Base-by-base conservation (phyloP, 805 yeast genomes). In the Yamadazyma scolyti region DNA sequence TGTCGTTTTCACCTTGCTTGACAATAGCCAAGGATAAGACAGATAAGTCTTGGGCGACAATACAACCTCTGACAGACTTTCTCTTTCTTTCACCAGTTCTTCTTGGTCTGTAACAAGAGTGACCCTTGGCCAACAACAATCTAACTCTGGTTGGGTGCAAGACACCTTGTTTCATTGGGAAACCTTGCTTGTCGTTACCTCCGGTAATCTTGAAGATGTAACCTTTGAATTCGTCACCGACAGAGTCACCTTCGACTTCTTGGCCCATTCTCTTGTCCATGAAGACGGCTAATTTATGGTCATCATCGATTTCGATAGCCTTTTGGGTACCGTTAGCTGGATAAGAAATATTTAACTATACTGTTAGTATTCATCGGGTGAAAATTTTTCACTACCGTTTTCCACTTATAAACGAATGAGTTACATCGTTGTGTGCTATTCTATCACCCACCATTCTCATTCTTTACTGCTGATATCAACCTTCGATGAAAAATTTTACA, bases 141-240 rank as follows among this genome's bases (percentile, higher is more conserved):
- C 85, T 88, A 59, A 93, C 97, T 82, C 98, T 94, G 82, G 94
- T 88, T 75, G 98, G 97, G 79, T 87, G 93, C 81, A 93, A 77
- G 52, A 93, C 98, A 83, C 98, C 98, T 77, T 94, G 98, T 76
- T 89, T 93, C 98, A 94, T 93, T 76, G 98, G 97, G 96, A 93
- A 93, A 78, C 98, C 98, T 79, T 93, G 98, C 78, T 93, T 93
- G 79, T 93, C 98, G 84, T 93, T 93, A 82, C 98, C 98, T 68
- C 98, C 98, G 59, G 97, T 74, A 71, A 93, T 89, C 79, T 83
- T 94, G 85, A 93, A 89, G 66, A 87, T 71, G 88, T 93, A 93
- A 65, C 98, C 98, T 75, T 88, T 90, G 90, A 90, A 87, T 77
- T 94, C 98, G 62, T 93, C 97, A 65, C 95, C 95, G 59, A 93